Evolutionary conservation across 768 basidiomycete species (phyloP).

Genomic region (Pulveroboletus sp.): DNA sequence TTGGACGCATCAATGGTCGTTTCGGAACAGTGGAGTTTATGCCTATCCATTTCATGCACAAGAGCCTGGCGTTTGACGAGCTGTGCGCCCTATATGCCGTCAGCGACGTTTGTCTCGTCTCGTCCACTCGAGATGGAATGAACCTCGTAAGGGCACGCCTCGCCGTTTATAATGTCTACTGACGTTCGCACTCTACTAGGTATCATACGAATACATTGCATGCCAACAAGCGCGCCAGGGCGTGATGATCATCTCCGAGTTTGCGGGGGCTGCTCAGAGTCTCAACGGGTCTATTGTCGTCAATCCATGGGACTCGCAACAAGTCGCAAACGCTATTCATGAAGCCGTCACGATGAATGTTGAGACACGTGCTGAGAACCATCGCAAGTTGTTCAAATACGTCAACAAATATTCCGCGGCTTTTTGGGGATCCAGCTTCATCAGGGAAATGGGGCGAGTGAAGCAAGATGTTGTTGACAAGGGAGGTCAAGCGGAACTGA

Average conservation of each 20-base stretch:
- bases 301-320: constrained; percentile 99
- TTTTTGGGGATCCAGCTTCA: constrained; percentile 90
- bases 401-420: constrained; percentile 92
- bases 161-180: constrained; percentile 5
- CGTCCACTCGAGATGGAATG: constrained; percentile 96
- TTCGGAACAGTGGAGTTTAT: constrained; percentile 99
- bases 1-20: constrained; percentile 96
- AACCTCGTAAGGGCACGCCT: constrained; percentile 68
- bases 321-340: constrained; percentile 96
- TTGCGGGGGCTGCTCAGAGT: constrained; percentile 94
- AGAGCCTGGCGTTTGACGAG: constrained; percentile 87
- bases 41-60: constrained; percentile 99
- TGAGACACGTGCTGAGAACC: constrained; percentile 83
- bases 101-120: constrained; percentile 93
- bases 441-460: constrained; percentile 74
- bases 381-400: constrained; percentile 94
- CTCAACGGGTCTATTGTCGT: constrained; percentile 95
- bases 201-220: constrained; percentile 97
- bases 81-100: constrained; percentile 96
- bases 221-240: constrained; percentile 92
- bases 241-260: constrained; percentile 97
- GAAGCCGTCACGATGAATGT: constrained; percentile 88
- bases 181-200: constrained; percentile 43
- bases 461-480: constrained; percentile 35
- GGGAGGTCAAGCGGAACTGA: constrained; percentile 33